Percentiles rank a stretch among this genome's conserved stretches.
Evolutionary conservation across 2,329 filamentous ascomycete genomes (phyloP).

Genomic region (Colletotrichum sp.): DNA sequence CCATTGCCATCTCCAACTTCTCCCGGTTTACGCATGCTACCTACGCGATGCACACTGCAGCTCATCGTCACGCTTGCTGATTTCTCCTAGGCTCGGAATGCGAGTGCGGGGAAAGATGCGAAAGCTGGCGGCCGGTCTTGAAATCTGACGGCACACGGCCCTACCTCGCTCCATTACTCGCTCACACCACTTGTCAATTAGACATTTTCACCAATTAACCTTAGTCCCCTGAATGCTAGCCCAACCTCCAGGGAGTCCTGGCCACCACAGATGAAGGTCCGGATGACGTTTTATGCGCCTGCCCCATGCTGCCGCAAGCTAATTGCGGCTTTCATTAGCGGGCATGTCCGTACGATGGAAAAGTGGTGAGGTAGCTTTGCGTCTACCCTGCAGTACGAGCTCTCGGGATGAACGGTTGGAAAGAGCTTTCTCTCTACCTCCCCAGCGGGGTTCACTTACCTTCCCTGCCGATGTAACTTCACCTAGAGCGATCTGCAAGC

Average conservation of each 20-base stretch:
- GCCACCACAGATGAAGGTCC: background rate
- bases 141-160: background rate
- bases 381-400: background rate
- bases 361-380: background rate
- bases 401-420: constrained; percentile 9
- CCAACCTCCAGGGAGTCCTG: background rate
- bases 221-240: background rate
- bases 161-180: constrained; percentile 18
- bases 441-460: background rate
- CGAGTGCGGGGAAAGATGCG: constrained; percentile 3
- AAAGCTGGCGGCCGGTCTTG: background rate
- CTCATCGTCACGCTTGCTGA: background rate
- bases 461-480: background rate
- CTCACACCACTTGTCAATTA: constrained; percentile 9
- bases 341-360: background rate
- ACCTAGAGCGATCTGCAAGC: background rate
- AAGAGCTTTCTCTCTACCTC: background rate
- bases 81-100: background rate
- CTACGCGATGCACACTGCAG: background rate
- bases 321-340: background rate
- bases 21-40: background rate
- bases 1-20: background rate
- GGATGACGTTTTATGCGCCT: constrained; percentile 9
- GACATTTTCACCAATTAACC: background rate
- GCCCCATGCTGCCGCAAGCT: background rate